Base-by-base conservation (phyloP, 768 basidiomycete species). In the Pilatotrama ljubarskyi region DNA sequence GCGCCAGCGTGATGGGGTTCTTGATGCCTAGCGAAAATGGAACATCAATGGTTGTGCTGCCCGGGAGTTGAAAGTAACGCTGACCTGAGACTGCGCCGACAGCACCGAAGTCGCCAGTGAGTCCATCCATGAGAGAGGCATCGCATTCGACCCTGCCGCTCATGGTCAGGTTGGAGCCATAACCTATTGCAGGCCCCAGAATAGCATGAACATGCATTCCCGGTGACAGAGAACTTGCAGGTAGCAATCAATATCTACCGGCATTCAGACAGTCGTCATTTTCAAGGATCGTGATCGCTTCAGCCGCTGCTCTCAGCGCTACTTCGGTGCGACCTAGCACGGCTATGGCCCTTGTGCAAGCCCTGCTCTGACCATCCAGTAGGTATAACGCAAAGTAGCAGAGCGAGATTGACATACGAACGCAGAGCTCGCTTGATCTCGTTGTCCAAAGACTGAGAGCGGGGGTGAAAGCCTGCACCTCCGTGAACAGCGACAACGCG, bases 61-160 rank as follows among this genome's bases (percentile, higher is more conserved):
- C 14, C 11, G 18, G 9, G 22, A 13, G 4, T n/a, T 37, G 1
- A 1, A 18, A 2, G 32, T 1, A 4, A 13, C 14, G 17, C 58
- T 20, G 66, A 86, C 90, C 88, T 70, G 86, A 78, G 26, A 89
- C 78, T 3, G 91, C 91, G 43, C 88, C 92, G 17, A 87, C 81
- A 64, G 86, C 84, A 25, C 90, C 91, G 68, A 89, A 93, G n/a
- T 74, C 71, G 20, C 72, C 68, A 0, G 72, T 70, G 2, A 71
- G 72, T 22, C 82, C 81, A 20, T 76, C 74, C 85, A 91, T 90
- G 56, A 93, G 76, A 13, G 88, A 80, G 8, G 91, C 91, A 65
- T 93, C 91, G 65, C 91, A 93, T 73, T 93, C 91, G 17, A 92
- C 90, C 2, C 75, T 76, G 14, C 92, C 90, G n/a, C 82, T 77